Conservation (phyloP, 192 early-diverging fungal genomes). For the Gigaspora rosea region DNA sequence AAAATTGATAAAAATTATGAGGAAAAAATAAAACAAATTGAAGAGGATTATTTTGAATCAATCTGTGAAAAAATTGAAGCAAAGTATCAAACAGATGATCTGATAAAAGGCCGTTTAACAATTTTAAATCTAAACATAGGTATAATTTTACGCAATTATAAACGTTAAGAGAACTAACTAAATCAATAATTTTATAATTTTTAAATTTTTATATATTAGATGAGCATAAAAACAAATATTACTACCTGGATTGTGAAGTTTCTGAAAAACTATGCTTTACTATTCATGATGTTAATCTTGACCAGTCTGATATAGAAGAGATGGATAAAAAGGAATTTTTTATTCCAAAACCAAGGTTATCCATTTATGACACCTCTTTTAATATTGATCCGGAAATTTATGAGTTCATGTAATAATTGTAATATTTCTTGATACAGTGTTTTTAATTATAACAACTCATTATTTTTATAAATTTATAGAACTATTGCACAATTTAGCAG, state of each 20-base stretch:
- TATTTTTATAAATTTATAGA: background rate
- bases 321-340: slow-evolving; percentile 9
- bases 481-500: slow-evolving; percentile 8
- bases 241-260: background rate
- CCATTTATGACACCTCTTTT: background rate
- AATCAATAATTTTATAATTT: background rate
- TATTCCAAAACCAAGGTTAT: background rate
- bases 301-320: background rate
- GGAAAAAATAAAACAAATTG: too few species aligned
- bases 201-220: background rate
- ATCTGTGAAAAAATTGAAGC: too few species aligned
- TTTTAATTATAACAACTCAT: background rate
- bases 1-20: too few species aligned
- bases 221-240: background rate
- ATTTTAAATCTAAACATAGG: too few species aligned
- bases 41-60: too few species aligned
- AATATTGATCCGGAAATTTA: slow-evolving; percentile 23
- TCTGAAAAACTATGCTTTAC: background rate
- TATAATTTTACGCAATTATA: too few species aligned
- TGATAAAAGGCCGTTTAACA: too few species aligned
- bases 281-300: background rate
- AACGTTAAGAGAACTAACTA: too few species aligned
- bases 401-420: background rate
- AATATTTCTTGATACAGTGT: background rate
- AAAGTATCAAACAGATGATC: too few species aligned